Conservation (phyloP, 306 rosid species). For the Dicorynia guianensis region DNA sequence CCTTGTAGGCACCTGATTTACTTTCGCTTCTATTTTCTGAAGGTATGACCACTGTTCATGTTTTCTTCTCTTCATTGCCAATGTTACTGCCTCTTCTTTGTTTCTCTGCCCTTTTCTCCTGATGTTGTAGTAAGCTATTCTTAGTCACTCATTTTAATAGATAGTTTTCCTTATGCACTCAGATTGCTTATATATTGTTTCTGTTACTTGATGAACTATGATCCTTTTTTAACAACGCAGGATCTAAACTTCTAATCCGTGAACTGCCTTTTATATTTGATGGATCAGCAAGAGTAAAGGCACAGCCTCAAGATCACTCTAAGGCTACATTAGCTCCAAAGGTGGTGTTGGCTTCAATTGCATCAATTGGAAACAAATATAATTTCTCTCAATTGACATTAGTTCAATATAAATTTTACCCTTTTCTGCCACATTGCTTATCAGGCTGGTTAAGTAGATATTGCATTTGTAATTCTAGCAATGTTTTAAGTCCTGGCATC, state of each 20-base stretch:
- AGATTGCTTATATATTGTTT: conserved; percentile 2
- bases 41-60: conserved; percentile 49
- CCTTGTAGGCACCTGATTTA: conserved; percentile 86
- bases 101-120: conserved; percentile 32
- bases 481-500: not conserved
- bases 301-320: conserved; percentile 76
- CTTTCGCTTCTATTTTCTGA: conserved; percentile 73
- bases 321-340: conserved; percentile 86
- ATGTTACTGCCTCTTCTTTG: not conserved
- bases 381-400: conserved; percentile 20
- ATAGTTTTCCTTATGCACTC: conserved; percentile 11
- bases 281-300: conserved; percentile 77
- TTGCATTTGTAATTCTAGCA: conserved; percentile 20
- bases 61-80: conserved; percentile 16
- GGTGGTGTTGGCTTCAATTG: conserved; percentile 58
- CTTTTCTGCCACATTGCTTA: not conserved
- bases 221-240: conserved; percentile 49
- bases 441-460: conserved; percentile 23
- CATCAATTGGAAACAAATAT: conserved; percentile 18
- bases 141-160: conserved; percentile 12
- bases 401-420: conserved; percentile 11
- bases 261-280: conserved; percentile 91
- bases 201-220: conserved; percentile 26
- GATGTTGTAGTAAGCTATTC: not conserved
- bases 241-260: conserved; percentile 69